phyloP scores from a whole-genome alignment of 2,329 filamentous ascomycete genomes.

The Ascochyta pisi region DNA sequence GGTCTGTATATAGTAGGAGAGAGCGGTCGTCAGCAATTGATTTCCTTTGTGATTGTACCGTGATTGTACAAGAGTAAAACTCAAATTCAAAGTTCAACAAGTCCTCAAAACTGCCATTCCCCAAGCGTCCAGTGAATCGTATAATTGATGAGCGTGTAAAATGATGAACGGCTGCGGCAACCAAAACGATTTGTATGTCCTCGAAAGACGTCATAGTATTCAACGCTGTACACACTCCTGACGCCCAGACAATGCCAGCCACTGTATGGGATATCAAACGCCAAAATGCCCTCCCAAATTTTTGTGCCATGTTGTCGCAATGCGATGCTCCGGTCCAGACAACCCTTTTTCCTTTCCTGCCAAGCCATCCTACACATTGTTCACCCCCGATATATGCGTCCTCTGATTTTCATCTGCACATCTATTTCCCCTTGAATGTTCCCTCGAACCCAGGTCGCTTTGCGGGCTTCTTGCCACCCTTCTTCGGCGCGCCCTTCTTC shows the following conservation, averaged over 20 bases:
- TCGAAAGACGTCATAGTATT: constrained; percentile 30
- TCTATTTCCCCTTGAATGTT: constrained; percentile 64
- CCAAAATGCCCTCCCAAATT: constrained; percentile 32
- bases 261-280: constrained; percentile 40
- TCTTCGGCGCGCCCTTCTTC: constrained; percentile 54
- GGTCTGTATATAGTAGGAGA: constrained; percentile 44
- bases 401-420: neutral
- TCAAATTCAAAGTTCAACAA: constrained; percentile 14
- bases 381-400: neutral
- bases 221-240: constrained; percentile 30
- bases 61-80: constrained; percentile 25
- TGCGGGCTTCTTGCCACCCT: constrained; percentile 60
- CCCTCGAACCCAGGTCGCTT: constrained; percentile 67
- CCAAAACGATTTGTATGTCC: neutral
- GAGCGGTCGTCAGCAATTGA: constrained; percentile 23
- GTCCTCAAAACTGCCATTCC: neutral
- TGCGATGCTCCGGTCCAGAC: constrained; percentile 2
- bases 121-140: neutral
- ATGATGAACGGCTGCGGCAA: neutral
- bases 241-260: constrained; percentile 36
- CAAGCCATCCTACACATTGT: too few relatives aligned
- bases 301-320: constrained; percentile 20
- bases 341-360: neutral
- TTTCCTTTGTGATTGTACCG: constrained; percentile 33
- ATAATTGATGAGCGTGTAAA: too few relatives aligned